These are phyloP conservation scores for Erysimum cheiri DNA, from an alignment of 441 rosid species.

Conservation along the genomic window DNA sequence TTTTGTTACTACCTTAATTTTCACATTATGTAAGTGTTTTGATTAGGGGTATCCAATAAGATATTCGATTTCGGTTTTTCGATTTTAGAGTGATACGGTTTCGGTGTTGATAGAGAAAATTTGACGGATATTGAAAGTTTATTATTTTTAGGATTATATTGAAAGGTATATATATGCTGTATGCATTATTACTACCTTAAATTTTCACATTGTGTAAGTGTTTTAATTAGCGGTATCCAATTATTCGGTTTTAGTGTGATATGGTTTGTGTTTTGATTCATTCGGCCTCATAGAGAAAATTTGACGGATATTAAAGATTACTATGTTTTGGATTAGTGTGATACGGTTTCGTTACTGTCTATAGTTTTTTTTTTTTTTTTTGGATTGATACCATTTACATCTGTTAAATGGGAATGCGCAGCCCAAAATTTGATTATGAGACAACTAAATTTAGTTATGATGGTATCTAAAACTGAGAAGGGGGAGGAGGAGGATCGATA, in stretches of 20 bases:
- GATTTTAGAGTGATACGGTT: neutral
- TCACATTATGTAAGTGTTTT: neutral
- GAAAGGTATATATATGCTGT: slow-evolving; percentile 39
- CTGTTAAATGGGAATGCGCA: neutral
- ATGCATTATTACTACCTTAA: neutral
- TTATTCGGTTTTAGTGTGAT: neutral
- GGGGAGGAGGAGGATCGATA: slow-evolving; percentile 63
- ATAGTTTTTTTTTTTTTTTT: neutral
- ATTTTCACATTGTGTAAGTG: neutral
- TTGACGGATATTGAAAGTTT: too few relatives aligned
- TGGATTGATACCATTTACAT: neutral
- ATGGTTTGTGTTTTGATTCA: neutral
- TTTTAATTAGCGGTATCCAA: neutral
- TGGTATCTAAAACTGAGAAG: slow-evolving; percentile 42
- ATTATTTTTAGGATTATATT: slow-evolving; percentile 2
- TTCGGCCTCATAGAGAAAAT: neutral
- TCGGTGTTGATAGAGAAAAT: neutral
- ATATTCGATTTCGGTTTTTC: neutral
- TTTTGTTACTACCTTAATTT: neutral
- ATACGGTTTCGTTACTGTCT: neutral
- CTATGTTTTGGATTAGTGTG: neutral
- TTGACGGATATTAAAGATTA: neutral
- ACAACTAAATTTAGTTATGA: slow-evolving; percentile 12
- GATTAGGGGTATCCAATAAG: neutral
- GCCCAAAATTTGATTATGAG: neutral